These are phyloP conservation scores for Microstegium vimineum DNA, from an alignment of 176 grass and related monocot species.

Conservation along the genomic window DNA sequence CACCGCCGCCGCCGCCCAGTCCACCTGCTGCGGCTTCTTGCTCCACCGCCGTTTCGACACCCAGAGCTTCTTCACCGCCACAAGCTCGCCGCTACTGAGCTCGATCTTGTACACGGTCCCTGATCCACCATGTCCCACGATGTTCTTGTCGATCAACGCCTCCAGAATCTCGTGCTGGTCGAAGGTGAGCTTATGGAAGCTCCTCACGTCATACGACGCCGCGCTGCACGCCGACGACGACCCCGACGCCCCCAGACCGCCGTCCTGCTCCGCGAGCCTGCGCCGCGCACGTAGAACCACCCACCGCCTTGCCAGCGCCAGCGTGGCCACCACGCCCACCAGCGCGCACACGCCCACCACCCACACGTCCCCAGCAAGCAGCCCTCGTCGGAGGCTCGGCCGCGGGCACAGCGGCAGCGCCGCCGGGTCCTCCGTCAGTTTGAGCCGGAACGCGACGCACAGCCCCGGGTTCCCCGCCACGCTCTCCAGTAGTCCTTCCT, in stretches of 20 bases:
- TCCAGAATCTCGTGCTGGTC: constrained; percentile 91
- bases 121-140: constrained; percentile 76
- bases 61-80: constrained; percentile 95
- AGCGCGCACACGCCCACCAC: constrained; percentile 43
- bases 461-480: constrained; percentile 74
- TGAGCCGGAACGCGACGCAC: constrained; percentile 72
- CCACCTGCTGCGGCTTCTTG: neutral
- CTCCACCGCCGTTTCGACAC: neutral
- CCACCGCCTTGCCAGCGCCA: constrained; percentile 47
- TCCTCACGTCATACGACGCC: constrained; percentile 72
- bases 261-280: constrained; percentile 49
- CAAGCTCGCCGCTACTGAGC: constrained; percentile 61
- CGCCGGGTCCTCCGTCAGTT: constrained; percentile 46
- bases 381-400: constrained; percentile 24
- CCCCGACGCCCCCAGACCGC: constrained; percentile 34
- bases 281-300: constrained; percentile 18
- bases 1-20: no score
- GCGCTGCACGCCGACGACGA: no score
- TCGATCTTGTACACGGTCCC: constrained; percentile 95
- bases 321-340: constrained; percentile 29
- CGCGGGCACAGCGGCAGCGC: constrained; percentile 66
- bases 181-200: constrained; percentile 90
- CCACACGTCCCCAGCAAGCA: constrained; percentile 61
- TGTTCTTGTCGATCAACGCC: constrained; percentile 90
- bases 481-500: constrained; percentile 76